Evolutionary conservation across 345 rosid genomes (phyloP), one percentile per base, ranked within the genome.

Genomic region (Melaleuca quinquenervia): DNA sequence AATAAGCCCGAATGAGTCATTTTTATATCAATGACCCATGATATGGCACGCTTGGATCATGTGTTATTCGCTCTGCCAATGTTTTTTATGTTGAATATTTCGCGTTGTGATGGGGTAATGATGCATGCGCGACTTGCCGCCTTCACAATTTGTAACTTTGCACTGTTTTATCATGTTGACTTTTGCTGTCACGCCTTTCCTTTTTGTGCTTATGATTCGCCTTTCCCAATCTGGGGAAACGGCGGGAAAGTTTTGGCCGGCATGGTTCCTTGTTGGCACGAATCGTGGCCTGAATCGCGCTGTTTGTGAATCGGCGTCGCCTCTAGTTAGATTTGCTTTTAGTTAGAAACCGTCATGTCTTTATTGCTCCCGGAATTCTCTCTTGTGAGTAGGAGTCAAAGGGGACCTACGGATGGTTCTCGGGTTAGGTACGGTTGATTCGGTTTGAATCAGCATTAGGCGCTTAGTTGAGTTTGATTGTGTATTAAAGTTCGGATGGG

Each of bases 241-340:
- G 45, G 76, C 22, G 0, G 24, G 76, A 32, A 64, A 29, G 76
- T 29, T 32, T 18, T 20, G 3, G 76, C 11, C 21, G 22, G 0
- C 16, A 3, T 32, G 0, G 1, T 32, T 32, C 64, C 44, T 32
- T 64, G 29, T 64, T 0, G 6, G 29, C 3, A 29, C 45, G 6
- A 45, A 29, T 64, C 12, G 45, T 12, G 12, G 76, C 45, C 1
- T 32, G 76, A 32, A 20, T 64, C 24, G 12, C 45, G 22, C 24
- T 62, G 44, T 29, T 62, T 7, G 44, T 62, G 1, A 62, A 27
- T 58, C 7, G 75, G 75, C 9, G 44, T 62, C 22, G 11, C 1
- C 45, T 64, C 3, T 16, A 2, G 11, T 5, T 20, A 64, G 76
- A 64, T 64, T 64, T 64, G 76, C 11, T 64, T 64, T 44, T 5